Percentiles rank a stretch among this genome's conserved stretches.
These are phyloP conservation scores for Cucumis melo DNA, from an alignment of 306 rosid genomes.

Conservation along the genomic window DNA sequence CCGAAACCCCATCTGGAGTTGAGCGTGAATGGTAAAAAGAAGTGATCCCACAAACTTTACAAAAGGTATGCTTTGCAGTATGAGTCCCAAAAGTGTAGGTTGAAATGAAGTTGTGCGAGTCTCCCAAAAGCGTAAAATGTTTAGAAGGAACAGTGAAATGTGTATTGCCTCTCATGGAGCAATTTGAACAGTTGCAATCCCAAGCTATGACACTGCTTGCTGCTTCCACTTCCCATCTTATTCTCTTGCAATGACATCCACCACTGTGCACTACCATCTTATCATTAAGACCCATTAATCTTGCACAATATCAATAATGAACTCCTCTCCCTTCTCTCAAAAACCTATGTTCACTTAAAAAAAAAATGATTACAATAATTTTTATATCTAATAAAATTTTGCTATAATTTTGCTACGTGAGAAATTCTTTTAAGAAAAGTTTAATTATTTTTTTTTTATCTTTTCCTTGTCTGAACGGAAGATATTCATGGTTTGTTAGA, in stretches of 20 bases:
- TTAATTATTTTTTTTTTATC: no score
- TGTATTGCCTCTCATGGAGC: conserved; percentile 58
- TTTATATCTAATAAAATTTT: no score
- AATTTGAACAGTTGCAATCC: conserved; percentile 76
- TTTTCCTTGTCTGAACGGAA: no score
- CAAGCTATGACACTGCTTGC: conserved; percentile 47
- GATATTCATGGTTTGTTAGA: no score
- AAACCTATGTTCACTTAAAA: no score
- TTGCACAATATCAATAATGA: no score
- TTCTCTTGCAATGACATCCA: conserved; percentile 78
- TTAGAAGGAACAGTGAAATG: conserved; percentile 46
- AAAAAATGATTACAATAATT: no score
- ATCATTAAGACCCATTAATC: no score
- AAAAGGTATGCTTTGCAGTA: conserved; percentile 72
- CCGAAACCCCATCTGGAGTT: conserved; percentile 72
- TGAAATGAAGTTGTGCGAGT: conserved; percentile 40
- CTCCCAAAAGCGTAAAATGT: conserved; percentile 44
- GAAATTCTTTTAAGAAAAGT: no score
- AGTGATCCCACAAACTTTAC: conserved; percentile 75
- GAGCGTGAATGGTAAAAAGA: conserved; percentile 74
- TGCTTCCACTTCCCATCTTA: conserved; percentile 57
- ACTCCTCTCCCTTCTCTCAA: no score
- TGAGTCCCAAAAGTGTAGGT: conserved; percentile 70
- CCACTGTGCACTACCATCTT: conserved; percentile 43
- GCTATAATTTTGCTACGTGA: no score